Conservation (phyloP, 495 filamentous ascomycete species). For the Filosporella fistucella region DNA sequence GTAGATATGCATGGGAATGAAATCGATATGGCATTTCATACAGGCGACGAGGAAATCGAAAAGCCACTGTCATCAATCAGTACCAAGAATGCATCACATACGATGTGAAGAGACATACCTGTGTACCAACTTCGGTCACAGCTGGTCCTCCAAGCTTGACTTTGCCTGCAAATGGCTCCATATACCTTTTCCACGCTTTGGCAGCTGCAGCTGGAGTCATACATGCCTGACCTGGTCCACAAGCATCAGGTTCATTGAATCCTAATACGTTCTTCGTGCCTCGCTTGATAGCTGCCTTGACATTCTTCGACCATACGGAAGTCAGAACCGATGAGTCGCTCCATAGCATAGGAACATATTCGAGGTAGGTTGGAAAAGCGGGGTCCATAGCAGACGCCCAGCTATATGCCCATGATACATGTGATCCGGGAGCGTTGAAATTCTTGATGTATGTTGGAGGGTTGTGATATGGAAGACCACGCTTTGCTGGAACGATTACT, state of each 20-base stretch:
- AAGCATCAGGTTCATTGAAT: slow-evolving; percentile 87
- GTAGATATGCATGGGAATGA: slow-evolving; percentile 1
- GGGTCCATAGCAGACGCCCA: slow-evolving; percentile 49
- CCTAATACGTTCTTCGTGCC: slow-evolving; percentile 61
- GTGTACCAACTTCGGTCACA: slow-evolving; percentile 64
- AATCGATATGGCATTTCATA: background rate
- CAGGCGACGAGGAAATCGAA: background rate
- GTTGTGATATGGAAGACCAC: background rate
- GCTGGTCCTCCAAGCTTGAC: slow-evolving; percentile 67
- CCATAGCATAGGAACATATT: slow-evolving; percentile 78
- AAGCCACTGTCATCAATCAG: background rate
- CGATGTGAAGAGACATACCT: too few relatives aligned
- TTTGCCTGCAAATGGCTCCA: slow-evolving; percentile 62
- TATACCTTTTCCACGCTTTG: slow-evolving; percentile 52
- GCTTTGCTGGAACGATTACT: background rate
- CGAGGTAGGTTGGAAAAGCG: slow-evolving; percentile 34
- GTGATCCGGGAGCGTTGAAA: slow-evolving; percentile 32
- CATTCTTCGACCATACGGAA: background rate
- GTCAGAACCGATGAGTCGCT: slow-evolving; percentile 27
- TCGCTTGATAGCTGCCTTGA: slow-evolving; percentile 16
- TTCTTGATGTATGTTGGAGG: slow-evolving; percentile 1
- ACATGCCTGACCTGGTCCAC: slow-evolving; percentile 54
- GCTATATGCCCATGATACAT: slow-evolving; percentile 68
- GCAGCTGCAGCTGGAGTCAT: slow-evolving; percentile 59
- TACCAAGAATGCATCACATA: background rate